Evolutionary conservation across 2,329 filamentous ascomycete genomes (phyloP).

Genomic region (Ophiostoma populinum): DNA sequence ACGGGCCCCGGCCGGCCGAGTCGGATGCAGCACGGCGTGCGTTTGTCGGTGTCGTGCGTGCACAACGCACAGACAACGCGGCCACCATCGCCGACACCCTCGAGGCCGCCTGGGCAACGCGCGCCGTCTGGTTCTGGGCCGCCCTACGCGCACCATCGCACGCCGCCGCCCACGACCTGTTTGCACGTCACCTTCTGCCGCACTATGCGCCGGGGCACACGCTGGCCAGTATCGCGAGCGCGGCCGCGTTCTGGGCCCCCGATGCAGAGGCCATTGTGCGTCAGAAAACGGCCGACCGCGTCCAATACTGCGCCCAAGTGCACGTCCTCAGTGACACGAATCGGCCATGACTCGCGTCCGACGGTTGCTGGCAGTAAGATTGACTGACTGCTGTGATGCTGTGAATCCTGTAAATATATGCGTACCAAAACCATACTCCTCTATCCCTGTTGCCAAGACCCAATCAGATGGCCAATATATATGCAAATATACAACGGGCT

Average conservation of each 20-base stretch:
- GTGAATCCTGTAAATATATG: too few species aligned
- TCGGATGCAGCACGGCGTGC: constrained; percentile 7
- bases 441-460: too few species aligned
- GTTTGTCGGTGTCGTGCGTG: constrained; percentile 8
- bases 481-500: too few species aligned
- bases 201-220: neutral
- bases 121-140: constrained; percentile 1
- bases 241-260: neutral
- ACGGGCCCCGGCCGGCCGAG: constrained; percentile 1
- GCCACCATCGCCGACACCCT: neutral
- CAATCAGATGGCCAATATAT: too few species aligned
- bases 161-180: too few species aligned
- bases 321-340: too few species aligned
- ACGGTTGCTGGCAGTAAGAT: too few species aligned
- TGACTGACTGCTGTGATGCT: too few species aligned
- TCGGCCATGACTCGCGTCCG: too few species aligned
- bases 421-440: too few species aligned
- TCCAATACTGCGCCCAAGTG: neutral
- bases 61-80: neutral
- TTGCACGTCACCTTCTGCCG: neutral
- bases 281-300: neutral
- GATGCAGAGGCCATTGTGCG: neutral
- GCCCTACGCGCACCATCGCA: too few species aligned
- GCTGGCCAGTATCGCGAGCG: neutral
- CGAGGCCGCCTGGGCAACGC: neutral